Evolutionary conservation across 1,284 basidiomycete species (phyloP), one percentile per base, ranked within the genome.

Genomic region (Puccinia brachypodii): DNA sequence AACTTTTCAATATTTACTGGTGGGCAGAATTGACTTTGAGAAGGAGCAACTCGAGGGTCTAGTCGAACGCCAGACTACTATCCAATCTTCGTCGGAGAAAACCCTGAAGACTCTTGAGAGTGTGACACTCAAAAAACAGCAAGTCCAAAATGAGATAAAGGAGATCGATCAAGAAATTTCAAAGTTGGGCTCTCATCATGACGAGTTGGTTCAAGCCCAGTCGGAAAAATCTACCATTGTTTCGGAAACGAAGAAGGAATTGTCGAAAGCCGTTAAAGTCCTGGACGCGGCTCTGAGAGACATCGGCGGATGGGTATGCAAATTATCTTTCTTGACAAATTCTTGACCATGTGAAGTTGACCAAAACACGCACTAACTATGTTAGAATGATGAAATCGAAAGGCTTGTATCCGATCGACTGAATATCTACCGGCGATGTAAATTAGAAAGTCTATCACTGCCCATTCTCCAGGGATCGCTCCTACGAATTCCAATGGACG

Each of bases 231-330:
- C 89, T 0, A 91, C 91, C 84, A 88, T 86, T 1, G 90, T 96
- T 0, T 95, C 97, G 38, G 90, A 91, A 44, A 91, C 90, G 36
- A 94, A 95, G 87, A 91, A 91, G 85, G 90, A 89, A 0, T 90
- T 92, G 6, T 86, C 88, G 22, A 93, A 92, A 84, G 90, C 93
- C 0, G 89, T 90, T 13, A 93, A 92, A 84, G 89, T 90, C 0
- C 89, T 98, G 47, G 96, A 99, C 85, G 91, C 92, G 83, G 91
- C 92, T 0, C 86, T 95, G 83, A 98, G 98, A 87, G 95, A 98
- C 86, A 94, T 98, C 81, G 91, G 93, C 0, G 88, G 88, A 22
- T 92, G 91, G 50, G 78, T 81, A 33, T 3, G 44, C 60, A 42
- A 6, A 11, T 64, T 22, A 47, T 36, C 22, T 14, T 22, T 36